Evolutionary conservation across 257 asterid species (phyloP).

Genomic region (Solanum rostratum): DNA sequence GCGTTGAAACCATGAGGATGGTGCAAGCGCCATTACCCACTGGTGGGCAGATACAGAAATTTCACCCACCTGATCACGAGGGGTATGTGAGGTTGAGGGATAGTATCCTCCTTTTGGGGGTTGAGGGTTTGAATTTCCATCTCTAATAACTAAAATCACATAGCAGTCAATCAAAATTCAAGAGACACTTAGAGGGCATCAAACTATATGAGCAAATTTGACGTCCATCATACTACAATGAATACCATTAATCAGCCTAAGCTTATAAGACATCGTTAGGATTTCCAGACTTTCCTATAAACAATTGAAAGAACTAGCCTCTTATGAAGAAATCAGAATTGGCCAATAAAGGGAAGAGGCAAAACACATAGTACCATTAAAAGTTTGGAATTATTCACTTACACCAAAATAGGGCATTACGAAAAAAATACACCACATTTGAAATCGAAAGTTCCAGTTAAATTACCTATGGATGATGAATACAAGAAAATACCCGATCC

Average conservation of each 20-base stretch:
- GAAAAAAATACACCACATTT: background rate
- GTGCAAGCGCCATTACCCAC: background rate
- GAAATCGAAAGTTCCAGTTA: background rate
- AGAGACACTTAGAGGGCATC: background rate
- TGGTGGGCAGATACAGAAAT: background rate
- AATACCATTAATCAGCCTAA: background rate
- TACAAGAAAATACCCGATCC: constrained; percentile 64
- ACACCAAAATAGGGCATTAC: background rate
- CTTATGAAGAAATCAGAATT: background rate
- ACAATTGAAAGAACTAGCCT: background rate
- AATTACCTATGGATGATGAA: constrained; percentile 56
- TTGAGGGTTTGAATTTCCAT: background rate
- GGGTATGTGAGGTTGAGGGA: background rate
- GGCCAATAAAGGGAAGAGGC: background rate
- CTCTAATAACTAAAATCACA: background rate
- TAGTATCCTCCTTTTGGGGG: background rate
- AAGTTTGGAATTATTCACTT: background rate
- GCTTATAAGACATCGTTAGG: background rate
- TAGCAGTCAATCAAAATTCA: background rate
- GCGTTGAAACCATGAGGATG: background rate
- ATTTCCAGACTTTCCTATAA: background rate
- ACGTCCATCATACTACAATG: background rate
- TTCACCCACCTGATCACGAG: background rate
- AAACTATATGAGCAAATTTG: background rate
- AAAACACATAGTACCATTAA: background rate